Evolutionary conservation across 352 stramenopile genomes (phyloP).

Genomic region (Phytophthora lateralis): DNA sequence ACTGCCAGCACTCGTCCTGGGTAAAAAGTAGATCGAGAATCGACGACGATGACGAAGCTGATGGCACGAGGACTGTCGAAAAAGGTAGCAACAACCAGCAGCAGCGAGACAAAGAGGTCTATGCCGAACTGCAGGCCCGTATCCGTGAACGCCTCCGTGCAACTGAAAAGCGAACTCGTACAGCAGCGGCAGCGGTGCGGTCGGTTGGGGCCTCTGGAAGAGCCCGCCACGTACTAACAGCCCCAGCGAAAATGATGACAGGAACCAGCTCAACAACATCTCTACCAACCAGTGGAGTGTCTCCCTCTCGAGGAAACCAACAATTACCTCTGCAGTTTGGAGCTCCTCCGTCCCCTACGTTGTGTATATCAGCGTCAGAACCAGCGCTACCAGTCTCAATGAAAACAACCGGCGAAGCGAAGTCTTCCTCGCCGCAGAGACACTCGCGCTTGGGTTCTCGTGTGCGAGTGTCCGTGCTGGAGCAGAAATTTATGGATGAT

Average conservation of each 20-base stretch:
- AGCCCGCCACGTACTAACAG: constrained; percentile 6
- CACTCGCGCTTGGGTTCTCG: constrained; percentile 19
- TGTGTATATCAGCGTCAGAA: constrained; percentile 18
- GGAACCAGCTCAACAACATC: constrained; percentile 10
- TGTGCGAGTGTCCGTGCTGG: constrained; percentile 21
- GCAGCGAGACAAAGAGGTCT: constrained; percentile 25
- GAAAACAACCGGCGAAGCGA: not conserved
- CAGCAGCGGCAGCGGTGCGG: constrained; percentile 26
- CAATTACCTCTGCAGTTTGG: constrained; percentile 1
- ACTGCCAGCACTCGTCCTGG: constrained; percentile 30
- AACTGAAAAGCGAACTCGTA: constrained; percentile 30
- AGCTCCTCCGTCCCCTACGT: not conserved
- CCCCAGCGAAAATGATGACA: constrained; percentile 18
- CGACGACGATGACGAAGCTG: constrained; percentile 10
- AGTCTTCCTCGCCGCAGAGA: constrained; percentile 6
- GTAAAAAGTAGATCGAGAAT: constrained; percentile 2
- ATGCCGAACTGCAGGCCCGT: constrained; percentile 23
- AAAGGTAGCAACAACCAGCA: constrained; percentile 6
- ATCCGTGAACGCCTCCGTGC: constrained; percentile 32
- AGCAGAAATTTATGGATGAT: constrained; percentile 21
- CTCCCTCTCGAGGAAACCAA: constrained; percentile 10
- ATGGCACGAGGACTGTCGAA: constrained; percentile 3
- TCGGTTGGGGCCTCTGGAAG: constrained; percentile 3
- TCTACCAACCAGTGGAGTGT: constrained; percentile 4
- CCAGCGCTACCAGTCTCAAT: constrained; percentile 8